Evolutionary conservation across 2,329 filamentous ascomycete genomes (phyloP), one percentile per base, ranked within the genome.

Genomic region (Pseudogymnoascus sp.): DNA sequence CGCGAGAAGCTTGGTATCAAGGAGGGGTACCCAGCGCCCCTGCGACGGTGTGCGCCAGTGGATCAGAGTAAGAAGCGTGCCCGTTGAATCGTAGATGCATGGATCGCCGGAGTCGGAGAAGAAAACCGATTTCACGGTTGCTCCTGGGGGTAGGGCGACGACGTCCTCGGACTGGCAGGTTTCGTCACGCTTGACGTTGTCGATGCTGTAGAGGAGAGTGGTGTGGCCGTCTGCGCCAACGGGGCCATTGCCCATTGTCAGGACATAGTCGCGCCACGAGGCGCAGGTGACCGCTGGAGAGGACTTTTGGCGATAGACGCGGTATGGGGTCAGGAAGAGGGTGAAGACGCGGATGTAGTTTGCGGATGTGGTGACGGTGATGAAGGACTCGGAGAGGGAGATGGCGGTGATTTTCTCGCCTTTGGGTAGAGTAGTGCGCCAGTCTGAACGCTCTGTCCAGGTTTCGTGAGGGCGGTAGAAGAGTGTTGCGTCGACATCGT

Each of bases 391-490:
- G 72, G 90, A 95, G 12, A 99, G 81, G 0, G 94, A 93, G 78
- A 99, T 91, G 63, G 93, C 90, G 67, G 87, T 87, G 2, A 97
- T 85, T 9, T 87, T 82, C 75, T 99, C 94, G n/a, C 91, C 91
- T 33, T 83, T 82, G 0, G 94, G 94, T n/a, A 99, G 76, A 66
- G 88, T 81, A 0, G 89, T 96, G 59, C 90, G 86, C 92, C 93
- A 97, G 74, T 99, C 94, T 18, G 86, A 84, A 60, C 94, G 83
- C 59, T 90, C 83, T 1, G 92, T 97, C 94, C 94, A 99, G 0
- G 90, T 95, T 76, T 99, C 93, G 72, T 99, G 94, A 0, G 95
- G 94, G 5, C 94, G 85, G 74, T 97, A 99, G 75, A 96, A 97
- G n/a, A 99, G 85, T 33, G 86, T 87, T 3, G 93, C 90, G 1